These are phyloP conservation scores for Biscutella laevigata DNA, from an alignment of 441 rosid species.

Conservation along the genomic window DNA sequence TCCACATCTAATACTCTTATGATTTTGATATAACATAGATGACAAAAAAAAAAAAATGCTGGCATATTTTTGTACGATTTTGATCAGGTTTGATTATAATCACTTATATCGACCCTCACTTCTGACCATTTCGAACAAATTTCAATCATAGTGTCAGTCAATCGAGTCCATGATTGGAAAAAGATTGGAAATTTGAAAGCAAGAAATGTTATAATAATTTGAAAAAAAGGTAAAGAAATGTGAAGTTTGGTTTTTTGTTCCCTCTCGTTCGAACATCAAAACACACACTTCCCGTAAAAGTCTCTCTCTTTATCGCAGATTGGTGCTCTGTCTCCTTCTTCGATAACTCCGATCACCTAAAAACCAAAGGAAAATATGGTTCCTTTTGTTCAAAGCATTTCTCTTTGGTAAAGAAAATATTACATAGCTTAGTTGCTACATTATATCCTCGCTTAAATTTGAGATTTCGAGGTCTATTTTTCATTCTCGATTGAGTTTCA, in stretches of 20 bases:
- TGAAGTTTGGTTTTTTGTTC: conserved; percentile 23
- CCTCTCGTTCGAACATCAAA: conserved; percentile 21
- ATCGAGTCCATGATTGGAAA: too few species aligned
- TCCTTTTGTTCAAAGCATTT: conserved; percentile 25
- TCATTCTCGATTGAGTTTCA: conserved; percentile 21
- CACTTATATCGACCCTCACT: too few species aligned
- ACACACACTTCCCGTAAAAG: conserved; percentile 27
- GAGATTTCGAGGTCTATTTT: conserved; percentile 9
- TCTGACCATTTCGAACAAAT: too few species aligned
- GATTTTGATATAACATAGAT: too few species aligned
- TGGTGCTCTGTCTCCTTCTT: conserved; percentile 41
- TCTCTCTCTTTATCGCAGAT: conserved; percentile 28
- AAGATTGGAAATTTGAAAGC: too few species aligned
- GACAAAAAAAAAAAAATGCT: too few species aligned
- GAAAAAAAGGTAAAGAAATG: conserved; percentile 7
- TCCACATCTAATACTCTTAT: too few species aligned
- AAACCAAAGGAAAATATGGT: background rate
- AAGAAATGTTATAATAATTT: too few species aligned
- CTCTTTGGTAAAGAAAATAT: background rate
- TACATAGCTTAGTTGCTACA: conserved; percentile 13
- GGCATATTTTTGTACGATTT: too few species aligned
- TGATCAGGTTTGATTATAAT: too few species aligned
- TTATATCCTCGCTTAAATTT: background rate
- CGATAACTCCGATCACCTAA: conserved; percentile 28
- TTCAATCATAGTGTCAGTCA: too few species aligned